Evolutionary conservation across 2,329 filamentous ascomycete species (phyloP), one percentile per base, ranked within the genome.

Genomic region (Phialocephala sp.): DNA sequence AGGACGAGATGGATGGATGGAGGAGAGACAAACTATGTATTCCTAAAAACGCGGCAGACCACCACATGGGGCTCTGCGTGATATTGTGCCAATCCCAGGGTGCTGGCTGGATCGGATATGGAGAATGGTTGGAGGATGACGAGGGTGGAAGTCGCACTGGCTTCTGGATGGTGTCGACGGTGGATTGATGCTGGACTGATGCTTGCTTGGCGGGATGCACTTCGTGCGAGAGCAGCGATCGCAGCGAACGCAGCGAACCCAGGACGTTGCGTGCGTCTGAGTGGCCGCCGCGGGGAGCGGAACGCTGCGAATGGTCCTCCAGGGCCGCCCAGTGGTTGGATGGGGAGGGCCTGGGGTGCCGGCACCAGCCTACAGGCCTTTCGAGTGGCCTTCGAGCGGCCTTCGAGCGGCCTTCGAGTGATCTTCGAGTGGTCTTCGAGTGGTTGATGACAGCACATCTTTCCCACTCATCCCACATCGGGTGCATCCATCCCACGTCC

Each of bases 1-100:
- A 69, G 68, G 60, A 59, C 64, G 50, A 54, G 59, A 69, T 64
- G 66, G 68, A 68, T 66, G 64, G 63, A 56, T 54, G 59, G 66
- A 62, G 62, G 65, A 64, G 43, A 59, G 60, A 63, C 68, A 70
- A 71, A 69, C 71, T 74, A 71, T 67, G 69, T 72, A 73, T 72
- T 72, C 64, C 65, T 68, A 60, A 56, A 60, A 45, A 56, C 63
- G 65, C 63, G 55, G 63, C 39, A 57, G 57, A 66, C 58, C 32
- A 45, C 41, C 24, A 35, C 22, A 70, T 67, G 67, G 68, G 71
- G 69, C 67, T 72, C 66, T 68, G 64, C 59, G 55, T 52, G 63
- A 43, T 63, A 59, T 66, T 55, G 64, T 63, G 60, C 62, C 60
- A 66, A 63, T 66, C 65, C 61, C 59, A 66, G 59, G 64, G 55